A percentile compares a stretch with the other conserved stretches of the same genome.
These are phyloP conservation scores for Neospermospora avenae DNA, from an alignment of 2,329 filamentous ascomycete species.

Conservation along the genomic window DNA sequence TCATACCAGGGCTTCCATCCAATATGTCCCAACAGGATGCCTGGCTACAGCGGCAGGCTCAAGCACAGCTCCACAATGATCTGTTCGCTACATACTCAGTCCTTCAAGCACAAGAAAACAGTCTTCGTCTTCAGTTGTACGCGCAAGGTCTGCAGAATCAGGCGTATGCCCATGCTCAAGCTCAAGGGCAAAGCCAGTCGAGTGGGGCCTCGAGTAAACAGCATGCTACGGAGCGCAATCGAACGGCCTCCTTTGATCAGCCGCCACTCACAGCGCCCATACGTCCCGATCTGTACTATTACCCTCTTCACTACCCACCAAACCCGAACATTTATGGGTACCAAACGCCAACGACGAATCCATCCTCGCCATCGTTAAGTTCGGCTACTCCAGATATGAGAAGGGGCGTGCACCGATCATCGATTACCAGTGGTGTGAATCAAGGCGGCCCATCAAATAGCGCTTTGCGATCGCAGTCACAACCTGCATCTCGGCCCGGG, in stretches of 20 bases:
- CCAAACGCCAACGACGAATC: conserved; percentile 50
- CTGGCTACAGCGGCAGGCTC: conserved; percentile 35
- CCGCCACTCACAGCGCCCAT: conserved; percentile 57
- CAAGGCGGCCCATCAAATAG: conserved; percentile 45
- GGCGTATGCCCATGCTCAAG: conserved; percentile 43
- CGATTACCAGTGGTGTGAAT: conserved; percentile 47
- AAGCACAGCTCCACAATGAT: conserved; percentile 37
- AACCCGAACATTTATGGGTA: conserved; percentile 46
- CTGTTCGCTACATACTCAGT: conserved; percentile 37
- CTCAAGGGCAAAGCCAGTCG: conserved; percentile 35
- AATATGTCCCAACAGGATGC: conserved; percentile 31
- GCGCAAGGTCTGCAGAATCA: conserved; percentile 40
- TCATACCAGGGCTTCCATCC: conserved; percentile 22
- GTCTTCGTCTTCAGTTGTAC: conserved; percentile 45
- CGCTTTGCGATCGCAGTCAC: conserved; percentile 63
- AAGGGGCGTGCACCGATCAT: conserved; percentile 54
- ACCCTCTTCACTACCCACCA: conserved; percentile 42
- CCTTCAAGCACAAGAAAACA: conserved; percentile 44
- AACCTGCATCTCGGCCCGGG: conserved; percentile 50
- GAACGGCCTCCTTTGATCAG: conserved; percentile 62
- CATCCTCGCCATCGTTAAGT: conserved; percentile 52
- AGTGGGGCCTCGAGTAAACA: conserved; percentile 34
- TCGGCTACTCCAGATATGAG: conserved; percentile 50
- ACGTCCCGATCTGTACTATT: conserved; percentile 54
- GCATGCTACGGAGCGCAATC: conserved; percentile 47